Evolutionary conservation across 176 grass and related monocot species (phyloP), one percentile per base, ranked within the genome.

Genomic region (barley (Hordeum vulgare)): DNA sequence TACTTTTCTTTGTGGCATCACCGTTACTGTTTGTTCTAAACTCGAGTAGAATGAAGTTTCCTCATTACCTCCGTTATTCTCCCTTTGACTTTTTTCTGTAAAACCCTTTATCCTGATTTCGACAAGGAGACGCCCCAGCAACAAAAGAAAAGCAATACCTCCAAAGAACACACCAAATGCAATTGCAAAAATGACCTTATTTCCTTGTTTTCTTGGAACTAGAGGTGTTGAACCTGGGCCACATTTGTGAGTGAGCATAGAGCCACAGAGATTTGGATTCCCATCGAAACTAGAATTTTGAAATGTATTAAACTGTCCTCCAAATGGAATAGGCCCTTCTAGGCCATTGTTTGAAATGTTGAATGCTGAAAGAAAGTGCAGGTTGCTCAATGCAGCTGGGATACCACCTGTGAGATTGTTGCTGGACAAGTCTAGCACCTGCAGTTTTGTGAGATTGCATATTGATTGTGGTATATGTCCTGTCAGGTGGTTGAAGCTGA

Each of bases 291-390:
- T 87, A 51, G 78, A 66, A 37, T 17, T 54, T 0, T 10, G n/a
- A 66, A 87, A 87, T 31, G 85, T 87, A 51, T 24, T 25, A 8
- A 87, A 82, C 71, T 87, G 85, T 1, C 28, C 28, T 76, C 58
- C 78, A 13, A 8, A 37, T 66, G 85, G 85, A 82, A 87, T 17
- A 5, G 71, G 41, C 18, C 85, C 85, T 62, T 87, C 58, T n/a
- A 87, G 78, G 45, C 67, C 58, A 31, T 87, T 87, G 35, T 67
- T 62, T 0, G 85, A 58, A 75, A 82, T 23, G n/a, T 79, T 82
- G 47, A 87, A 82, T 29, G 15, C 15, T 17, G 85, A 65, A 40
- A 87, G 85, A 71, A 87, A 87, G 42, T 87, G 0, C 11, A 87
- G 40, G 2, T 0, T 40, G 0, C n/a, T 67, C 41, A 87, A 17